A percentile compares a stretch with the other conserved stretches of the same genome.
Evolutionary conservation across 2,329 filamentous ascomycete genomes (phyloP).

Genomic region (Colletotrichum lini): DNA sequence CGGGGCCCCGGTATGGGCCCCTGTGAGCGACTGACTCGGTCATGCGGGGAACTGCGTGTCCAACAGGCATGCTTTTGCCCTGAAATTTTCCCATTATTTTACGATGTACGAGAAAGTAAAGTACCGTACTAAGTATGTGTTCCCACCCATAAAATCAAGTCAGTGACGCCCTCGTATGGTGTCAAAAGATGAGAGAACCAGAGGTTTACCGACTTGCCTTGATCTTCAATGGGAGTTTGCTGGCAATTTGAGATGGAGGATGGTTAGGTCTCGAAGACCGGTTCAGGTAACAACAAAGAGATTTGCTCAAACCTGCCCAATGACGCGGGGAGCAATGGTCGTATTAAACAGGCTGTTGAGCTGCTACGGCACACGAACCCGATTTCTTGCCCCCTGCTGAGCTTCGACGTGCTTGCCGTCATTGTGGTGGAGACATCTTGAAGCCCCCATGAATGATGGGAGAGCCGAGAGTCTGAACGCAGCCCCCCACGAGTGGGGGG

Average conservation of each 20-base stretch:
- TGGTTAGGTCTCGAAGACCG: too few relatives aligned
- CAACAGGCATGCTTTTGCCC: too few relatives aligned
- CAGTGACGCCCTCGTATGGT: too few relatives aligned
- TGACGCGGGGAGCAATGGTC: neutral
- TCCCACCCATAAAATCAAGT: too few relatives aligned
- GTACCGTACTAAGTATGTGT: too few relatives aligned
- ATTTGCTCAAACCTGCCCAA: neutral
- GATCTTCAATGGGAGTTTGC: neutral
- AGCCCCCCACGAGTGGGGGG: conserved; percentile 14
- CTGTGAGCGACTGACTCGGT: conserved; percentile 25
- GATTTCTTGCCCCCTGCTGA: neutral
- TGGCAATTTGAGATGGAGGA: neutral
- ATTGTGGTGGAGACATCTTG: neutral
- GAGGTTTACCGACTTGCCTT: neutral
- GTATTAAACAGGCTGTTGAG: neutral
- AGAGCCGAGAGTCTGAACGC: neutral
- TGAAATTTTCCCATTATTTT: too few relatives aligned
- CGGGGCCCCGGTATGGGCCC: conserved; percentile 32
- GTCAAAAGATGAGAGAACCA: neutral
- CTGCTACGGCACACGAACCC: neutral
- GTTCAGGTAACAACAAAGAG: neutral
- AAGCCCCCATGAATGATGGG: neutral
- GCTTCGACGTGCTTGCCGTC: neutral
- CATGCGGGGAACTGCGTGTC: conserved; percentile 10
- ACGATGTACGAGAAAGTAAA: too few relatives aligned